Conservation (phyloP, 2,329 filamentous ascomycete genomes). For the Coleophoma cylindrospora region DNA sequence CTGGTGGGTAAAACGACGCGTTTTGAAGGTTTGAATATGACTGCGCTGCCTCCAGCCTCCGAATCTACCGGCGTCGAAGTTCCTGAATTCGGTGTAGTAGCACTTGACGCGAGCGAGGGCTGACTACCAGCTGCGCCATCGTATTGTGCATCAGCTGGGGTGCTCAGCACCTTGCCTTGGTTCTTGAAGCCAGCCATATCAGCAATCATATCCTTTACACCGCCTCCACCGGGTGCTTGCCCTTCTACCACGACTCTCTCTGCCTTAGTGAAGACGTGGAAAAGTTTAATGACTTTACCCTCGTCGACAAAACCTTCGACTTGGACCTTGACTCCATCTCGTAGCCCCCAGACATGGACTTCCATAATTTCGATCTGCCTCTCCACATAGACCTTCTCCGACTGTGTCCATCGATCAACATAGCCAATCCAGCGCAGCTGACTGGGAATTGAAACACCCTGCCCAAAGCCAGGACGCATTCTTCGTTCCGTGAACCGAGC, state of each 20-base stretch:
- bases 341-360: constrained; percentile 83
- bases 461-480: constrained; percentile 85
- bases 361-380: constrained; percentile 80
- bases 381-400: constrained; percentile 76
- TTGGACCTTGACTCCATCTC: constrained; percentile 81
- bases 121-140: constrained; percentile 4
- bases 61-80: constrained; percentile 27
- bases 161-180: constrained; percentile 13
- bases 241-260: constrained; percentile 69
- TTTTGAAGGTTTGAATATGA: constrained; percentile 69
- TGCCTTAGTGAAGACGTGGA: constrained; percentile 71
- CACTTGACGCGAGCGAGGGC: background rate
- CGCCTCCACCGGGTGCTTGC: constrained; percentile 42
- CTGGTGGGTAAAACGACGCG: constrained; percentile 71
- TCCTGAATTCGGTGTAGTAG: background rate
- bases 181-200: constrained; percentile 40
- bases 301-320: constrained; percentile 86
- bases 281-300: constrained; percentile 76
- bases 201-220: constrained; percentile 46
- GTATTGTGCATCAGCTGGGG: constrained; percentile 8
- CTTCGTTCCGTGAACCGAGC: constrained; percentile 71
- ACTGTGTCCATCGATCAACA: constrained; percentile 76
- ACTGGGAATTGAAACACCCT: constrained; percentile 88
- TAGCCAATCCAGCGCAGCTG: constrained; percentile 86
- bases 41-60: constrained; percentile 61